Base-by-base conservation (phyloP, 2,329 filamentous ascomycete species). In the Seiridium unicorne region DNA sequence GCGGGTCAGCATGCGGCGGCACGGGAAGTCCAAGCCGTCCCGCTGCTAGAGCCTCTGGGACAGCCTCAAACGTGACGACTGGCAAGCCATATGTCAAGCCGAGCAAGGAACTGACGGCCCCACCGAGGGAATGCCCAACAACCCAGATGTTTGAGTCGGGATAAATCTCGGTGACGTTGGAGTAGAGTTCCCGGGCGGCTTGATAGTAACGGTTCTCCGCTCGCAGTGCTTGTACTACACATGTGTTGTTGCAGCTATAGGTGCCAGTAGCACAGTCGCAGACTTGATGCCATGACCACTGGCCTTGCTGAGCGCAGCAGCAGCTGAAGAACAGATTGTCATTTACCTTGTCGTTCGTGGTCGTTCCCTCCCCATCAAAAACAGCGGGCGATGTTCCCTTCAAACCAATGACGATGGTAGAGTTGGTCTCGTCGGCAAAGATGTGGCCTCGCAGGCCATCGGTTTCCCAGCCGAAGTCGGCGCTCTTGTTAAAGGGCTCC, bases 291-390 rank as follows among this genome's bases (percentile, higher is more conserved):
- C 93, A 97, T 13, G 93, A 87, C 77, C 89, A 93, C 64, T 93
- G 92, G 0, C 93, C 93, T 68, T 96, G 93, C 76, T 97, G 93
- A 3, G 88, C 95, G 76, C 95, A 99, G 75, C 95, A 99, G 77
- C 95, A 99, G 71, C 93, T 96, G 78, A 97, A 97, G 76, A 96
- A 97, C 8, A 99, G 82, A 72, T 99, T 99, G 76, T 99, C 95
- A 73, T 98, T 99, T 70, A 93, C 81, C 78, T 99, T 99, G 78
- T 99, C 95, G 67, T 97, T 97, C 34, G 93, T 96, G 0, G 94
- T 98, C 1, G 95, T 98, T 56, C 93, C 94, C 44, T 94, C 91
- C n/a, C 95, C 95, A 73, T 98, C 94, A 71, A 97, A 98, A 3
- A 98, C 88, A 10, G 95, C 94, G 2, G 89, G 86, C 1, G 89